Conservation (phyloP, 176 grass and related monocot genomes). For the Raddia distichophylla region DNA sequence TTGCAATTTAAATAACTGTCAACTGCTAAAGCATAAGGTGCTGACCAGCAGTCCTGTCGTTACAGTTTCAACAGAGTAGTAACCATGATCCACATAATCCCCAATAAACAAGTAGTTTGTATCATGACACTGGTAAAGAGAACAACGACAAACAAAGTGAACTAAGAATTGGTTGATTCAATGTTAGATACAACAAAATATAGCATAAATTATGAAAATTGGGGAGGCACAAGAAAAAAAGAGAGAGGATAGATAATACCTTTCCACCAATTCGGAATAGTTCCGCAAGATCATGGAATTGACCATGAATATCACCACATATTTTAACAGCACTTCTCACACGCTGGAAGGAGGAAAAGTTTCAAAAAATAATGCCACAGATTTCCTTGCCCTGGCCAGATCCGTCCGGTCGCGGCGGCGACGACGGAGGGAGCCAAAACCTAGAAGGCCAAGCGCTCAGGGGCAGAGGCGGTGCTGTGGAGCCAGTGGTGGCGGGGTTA, state of each 20-base stretch:
- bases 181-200: neutral
- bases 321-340: constrained; percentile 77
- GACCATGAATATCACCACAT: constrained; percentile 85
- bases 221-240: neutral
- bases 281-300: constrained; percentile 82
- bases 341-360: constrained; percentile 47
- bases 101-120: constrained; percentile 85
- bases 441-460: too few relatives aligned
- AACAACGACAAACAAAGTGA: constrained; percentile 36
- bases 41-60: constrained; percentile 38
- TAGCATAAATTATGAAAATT: neutral
- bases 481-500: too few relatives aligned
- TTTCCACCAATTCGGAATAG: constrained; percentile 76
- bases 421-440: too few relatives aligned
- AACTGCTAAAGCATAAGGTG: neutral
- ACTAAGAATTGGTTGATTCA: constrained; percentile 14
- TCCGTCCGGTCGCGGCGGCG: too few relatives aligned
- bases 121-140: constrained; percentile 65
- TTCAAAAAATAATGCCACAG: neutral
- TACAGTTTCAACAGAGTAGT: constrained; percentile 81
- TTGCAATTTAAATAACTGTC: neutral
- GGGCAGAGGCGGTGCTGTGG: too few relatives aligned
- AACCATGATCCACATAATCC: constrained; percentile 79
- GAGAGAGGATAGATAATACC: constrained; percentile 41
- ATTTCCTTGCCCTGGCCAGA: neutral